Base-by-base conservation (phyloP, 805 yeast genomes). In the Kodamaea leandrae region DNA sequence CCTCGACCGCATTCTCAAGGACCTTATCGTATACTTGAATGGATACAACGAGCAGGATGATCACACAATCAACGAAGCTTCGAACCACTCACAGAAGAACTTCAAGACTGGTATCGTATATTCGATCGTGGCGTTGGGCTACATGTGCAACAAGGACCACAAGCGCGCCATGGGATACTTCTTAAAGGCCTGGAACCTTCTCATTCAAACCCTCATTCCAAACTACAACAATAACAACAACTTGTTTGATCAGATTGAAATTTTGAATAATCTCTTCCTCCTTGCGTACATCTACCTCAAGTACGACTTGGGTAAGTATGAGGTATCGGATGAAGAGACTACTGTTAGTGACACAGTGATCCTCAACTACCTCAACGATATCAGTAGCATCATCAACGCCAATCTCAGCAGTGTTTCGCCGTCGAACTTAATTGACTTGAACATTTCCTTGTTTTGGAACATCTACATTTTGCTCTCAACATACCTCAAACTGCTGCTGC, bases 321-420 rank as follows among this genome's bases (percentile, higher is more conserved):
- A 27, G 26, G 27, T 20, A 25, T 37, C 23, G 15, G 44, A 40
- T 5, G 45, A 38, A 5, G 47, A 47, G 13, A 41, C 45, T 20
- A 46, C 60, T n/a, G 53, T 74, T n/a, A 70, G 71, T 23, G 65
- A 69, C 19, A 76, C 73, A 40, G 66, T 75, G 25, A 61, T 76
- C 4, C 61, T 77, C 44, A 73, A 74, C 47, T 73, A 74, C 46
- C 57, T 78, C 37, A 74, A 77, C 48, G 76, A 75, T 43, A 68
- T 72, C 12, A 60, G 71, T 23, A 60, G 58, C 43, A 64, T 73
- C 17, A 71, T 74, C 34, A 55, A 73, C 39, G 52, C 68, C 21
- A 68, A 70, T 43, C 49, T 63, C 39, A 49, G 52, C 6, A 49
- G 50, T 28, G 41, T 42, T 32, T 45, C 44, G 34, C 32, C 47